Conservation (phyloP, 495 filamentous ascomycete genomes). For the Aeminium ludgeri region DNA sequence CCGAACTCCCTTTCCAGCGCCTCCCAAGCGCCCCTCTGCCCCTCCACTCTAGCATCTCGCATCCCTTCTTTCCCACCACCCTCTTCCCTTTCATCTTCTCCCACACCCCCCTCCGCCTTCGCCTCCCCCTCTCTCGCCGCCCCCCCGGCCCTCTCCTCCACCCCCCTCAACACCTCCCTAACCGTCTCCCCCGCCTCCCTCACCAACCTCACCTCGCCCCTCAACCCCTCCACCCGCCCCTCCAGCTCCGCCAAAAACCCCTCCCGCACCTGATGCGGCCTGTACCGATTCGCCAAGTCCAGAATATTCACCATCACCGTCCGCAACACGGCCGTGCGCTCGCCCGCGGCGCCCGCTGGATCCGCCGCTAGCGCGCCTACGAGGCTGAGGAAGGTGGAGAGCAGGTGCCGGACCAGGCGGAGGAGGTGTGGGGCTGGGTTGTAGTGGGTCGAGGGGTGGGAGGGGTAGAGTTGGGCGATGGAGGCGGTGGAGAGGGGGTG, state of each 20-base stretch:
- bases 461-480: conserved; percentile 15
- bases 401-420: conserved; percentile 58
- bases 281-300: conserved; percentile 80
- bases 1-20: conserved; percentile 12
- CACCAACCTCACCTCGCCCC: conserved; percentile 64
- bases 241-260: conserved; percentile 85
- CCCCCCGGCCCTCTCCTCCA: conserved; percentile 34
- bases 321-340: conserved; percentile 59
- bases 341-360: conserved; percentile 36
- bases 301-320: conserved; percentile 77
- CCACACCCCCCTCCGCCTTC: neutral
- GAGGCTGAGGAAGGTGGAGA: conserved; percentile 74
- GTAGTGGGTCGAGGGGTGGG: conserved; percentile 24
- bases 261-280: conserved; percentile 88
- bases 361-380: conserved; percentile 49
- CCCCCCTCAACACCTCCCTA: conserved; percentile 44
- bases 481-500: conserved; percentile 21
- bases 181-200: conserved; percentile 55
- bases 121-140: conserved; percentile 30
- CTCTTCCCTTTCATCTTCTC: conserved; percentile 7
- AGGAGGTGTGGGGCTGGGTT: conserved; percentile 64
- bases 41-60: conserved; percentile 10
- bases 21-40: conserved; percentile 17
- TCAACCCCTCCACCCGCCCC: conserved; percentile 56
- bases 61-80: conserved; percentile 19